A percentile compares a stretch with the other conserved stretches of the same genome.
Evolutionary conservation across 306 rosid species (phyloP).

Genomic region (Echinosophora koreensis): DNA sequence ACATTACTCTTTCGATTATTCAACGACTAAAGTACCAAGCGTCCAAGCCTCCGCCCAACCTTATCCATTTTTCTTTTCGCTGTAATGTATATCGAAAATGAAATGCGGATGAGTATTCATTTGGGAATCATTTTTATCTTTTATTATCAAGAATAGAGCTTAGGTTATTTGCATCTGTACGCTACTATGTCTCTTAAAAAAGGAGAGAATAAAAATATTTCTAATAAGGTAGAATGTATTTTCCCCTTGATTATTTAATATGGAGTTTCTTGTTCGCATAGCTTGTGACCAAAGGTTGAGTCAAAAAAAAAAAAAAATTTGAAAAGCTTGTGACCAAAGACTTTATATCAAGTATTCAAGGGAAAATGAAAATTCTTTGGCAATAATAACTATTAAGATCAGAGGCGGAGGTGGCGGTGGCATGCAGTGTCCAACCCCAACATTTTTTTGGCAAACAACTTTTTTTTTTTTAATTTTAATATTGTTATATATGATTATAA

Average conservation of each 20-base stretch:
- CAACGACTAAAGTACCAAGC: background rate
- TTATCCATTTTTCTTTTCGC: conserved; percentile 5
- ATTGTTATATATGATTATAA: too few species aligned
- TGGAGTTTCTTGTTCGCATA: background rate
- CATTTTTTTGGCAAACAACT: too few species aligned
- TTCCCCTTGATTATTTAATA: background rate
- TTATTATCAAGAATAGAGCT: background rate
- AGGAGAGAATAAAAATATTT: background rate
- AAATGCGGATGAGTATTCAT: background rate
- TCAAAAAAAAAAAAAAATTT: too few species aligned
- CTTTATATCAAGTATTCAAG: background rate
- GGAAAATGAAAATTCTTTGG: background rate
- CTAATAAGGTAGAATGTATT: background rate
- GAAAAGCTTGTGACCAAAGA: background rate
- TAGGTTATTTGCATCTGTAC: conserved; percentile 16
- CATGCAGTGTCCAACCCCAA: too few species aligned
- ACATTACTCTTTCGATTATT: background rate
- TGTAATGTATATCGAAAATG: background rate
- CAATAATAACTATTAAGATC: background rate
- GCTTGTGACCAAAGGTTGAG: background rate
- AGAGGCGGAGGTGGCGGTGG: too few species aligned
- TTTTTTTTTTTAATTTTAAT: too few species aligned
- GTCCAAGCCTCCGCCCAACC: background rate
- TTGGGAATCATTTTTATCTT: conserved; percentile 24
- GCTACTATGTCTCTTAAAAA: background rate